Evolutionary conservation across 2,329 filamentous ascomycete species (phyloP).

Genomic region (Fusarium oligoseptatum): DNA sequence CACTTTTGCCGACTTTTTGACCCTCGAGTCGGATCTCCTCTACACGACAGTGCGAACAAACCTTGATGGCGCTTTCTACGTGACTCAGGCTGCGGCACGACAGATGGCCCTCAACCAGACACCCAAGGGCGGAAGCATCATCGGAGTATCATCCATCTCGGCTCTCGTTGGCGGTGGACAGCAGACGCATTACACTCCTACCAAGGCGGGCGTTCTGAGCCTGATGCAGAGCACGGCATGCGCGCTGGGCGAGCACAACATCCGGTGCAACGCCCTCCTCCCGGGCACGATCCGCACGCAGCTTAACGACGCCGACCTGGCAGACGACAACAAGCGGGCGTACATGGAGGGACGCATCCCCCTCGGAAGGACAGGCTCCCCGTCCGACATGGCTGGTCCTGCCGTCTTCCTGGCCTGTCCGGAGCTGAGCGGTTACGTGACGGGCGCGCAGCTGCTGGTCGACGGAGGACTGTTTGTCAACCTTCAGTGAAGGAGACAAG

Average conservation of each 20-base stretch:
- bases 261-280: constrained; percentile 86
- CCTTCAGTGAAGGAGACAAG: constrained; percentile 70
- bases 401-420: constrained; percentile 88
- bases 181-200: constrained; percentile 90
- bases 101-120: constrained; percentile 78
- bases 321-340: constrained; percentile 84
- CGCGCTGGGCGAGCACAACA: constrained; percentile 79
- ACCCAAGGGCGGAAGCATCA: constrained; percentile 82
- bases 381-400: constrained; percentile 83
- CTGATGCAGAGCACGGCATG: constrained; percentile 88
- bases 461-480: constrained; percentile 94
- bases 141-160: constrained; percentile 79
- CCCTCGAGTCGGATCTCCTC: constrained; percentile 78
- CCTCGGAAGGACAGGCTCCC: constrained; percentile 78
- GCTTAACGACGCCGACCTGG: constrained; percentile 85
- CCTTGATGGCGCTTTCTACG: constrained; percentile 89
- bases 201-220: constrained; percentile 84
- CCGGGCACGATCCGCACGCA: constrained; percentile 88
- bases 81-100: constrained; percentile 84
- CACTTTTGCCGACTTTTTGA: constrained; percentile 88
- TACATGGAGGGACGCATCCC: constrained; percentile 87
- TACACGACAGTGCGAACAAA: constrained; percentile 81
- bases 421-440: constrained; percentile 84
- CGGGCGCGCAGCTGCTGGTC: constrained; percentile 84
- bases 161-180: constrained; percentile 82